Percentiles rank a stretch among this genome's conserved stretches.
Evolutionary conservation across 768 basidiomycete genomes (phyloP).

Genomic region (Collybiopsis confluens): DNA sequence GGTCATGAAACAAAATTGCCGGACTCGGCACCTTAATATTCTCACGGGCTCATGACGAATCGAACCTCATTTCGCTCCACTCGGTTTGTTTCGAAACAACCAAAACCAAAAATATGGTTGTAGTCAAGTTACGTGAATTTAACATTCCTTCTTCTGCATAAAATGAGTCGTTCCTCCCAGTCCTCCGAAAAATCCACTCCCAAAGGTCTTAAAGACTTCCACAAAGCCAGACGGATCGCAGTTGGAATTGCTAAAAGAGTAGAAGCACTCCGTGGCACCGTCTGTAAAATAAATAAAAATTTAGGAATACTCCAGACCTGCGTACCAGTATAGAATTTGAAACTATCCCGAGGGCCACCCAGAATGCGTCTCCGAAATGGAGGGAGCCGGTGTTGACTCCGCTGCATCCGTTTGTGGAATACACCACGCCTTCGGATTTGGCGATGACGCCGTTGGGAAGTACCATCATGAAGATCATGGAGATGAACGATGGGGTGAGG

Average conservation of each 20-base stretch:
- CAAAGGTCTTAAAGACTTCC: not conserved
- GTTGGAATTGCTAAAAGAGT: not conserved
- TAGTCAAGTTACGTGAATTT: too few relatives aligned
- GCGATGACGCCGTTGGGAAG: not conserved
- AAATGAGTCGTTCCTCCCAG: not conserved
- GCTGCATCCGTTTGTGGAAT: not conserved
- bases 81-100: too few relatives aligned
- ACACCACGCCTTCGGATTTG: not conserved
- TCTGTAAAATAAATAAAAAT: not conserved
- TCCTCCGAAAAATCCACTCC: not conserved
- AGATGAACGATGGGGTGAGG: too few relatives aligned
- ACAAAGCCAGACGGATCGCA: not conserved
- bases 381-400: not conserved
- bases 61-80: too few relatives aligned
- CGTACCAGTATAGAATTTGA: not conserved
- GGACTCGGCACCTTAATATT: too few relatives aligned
- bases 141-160: not conserved
- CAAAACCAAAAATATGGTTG: too few relatives aligned
- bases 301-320: slow-evolving; percentile 16
- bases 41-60: too few relatives aligned
- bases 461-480: not conserved
- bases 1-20: too few relatives aligned
- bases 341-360: not conserved
- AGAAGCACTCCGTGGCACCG: not conserved
- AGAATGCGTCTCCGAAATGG: not conserved